A percentile compares a stretch with the other conserved stretches of the same genome.
These are phyloP conservation scores for Platanus orientalis DNA, from an alignment of 164 flowering plant genomes.

Conservation along the genomic window DNA sequence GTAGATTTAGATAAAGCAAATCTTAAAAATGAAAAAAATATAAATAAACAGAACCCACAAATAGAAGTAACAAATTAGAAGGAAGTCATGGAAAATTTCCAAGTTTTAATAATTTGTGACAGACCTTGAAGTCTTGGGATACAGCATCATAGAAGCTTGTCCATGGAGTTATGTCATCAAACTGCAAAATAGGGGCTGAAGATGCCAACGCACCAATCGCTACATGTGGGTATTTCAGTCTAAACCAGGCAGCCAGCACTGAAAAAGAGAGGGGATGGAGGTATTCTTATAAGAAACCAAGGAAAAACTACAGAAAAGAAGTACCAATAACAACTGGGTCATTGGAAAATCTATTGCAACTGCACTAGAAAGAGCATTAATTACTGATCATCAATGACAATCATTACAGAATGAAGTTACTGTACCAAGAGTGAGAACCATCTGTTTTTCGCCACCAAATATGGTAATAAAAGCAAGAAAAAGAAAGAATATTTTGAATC, in stretches of 20 bases:
- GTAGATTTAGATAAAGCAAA: not conserved
- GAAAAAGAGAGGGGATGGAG: conserved; percentile 3
- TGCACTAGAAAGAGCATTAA: conserved; percentile 3
- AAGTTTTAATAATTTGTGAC: conserved; percentile 1
- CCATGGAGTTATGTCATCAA: conserved; percentile 46
- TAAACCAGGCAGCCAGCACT: conserved; percentile 62
- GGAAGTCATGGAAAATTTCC: too few relatives aligned
- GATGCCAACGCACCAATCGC: conserved; percentile 59
- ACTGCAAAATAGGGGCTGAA: conserved; percentile 55
- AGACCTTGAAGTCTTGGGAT: conserved; percentile 52
- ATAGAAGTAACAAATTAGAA: not conserved
- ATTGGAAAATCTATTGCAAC: not conserved
- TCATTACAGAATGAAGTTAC: not conserved
- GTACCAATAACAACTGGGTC: not conserved
- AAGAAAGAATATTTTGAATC: not conserved
- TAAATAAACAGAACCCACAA: not conserved
- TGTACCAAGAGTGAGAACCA: not conserved
- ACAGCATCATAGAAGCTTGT: conserved; percentile 59
- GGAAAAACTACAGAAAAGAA: not conserved
- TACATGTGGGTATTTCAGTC: conserved; percentile 58
- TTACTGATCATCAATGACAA: conserved; percentile 1
- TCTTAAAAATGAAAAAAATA: too few relatives aligned
- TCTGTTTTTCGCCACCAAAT: not conserved
- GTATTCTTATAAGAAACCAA: too few relatives aligned
- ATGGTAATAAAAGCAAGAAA: not conserved